phyloP scores from a whole-genome alignment of 441 rosid species.

The Erodium moschatum region DNA sequence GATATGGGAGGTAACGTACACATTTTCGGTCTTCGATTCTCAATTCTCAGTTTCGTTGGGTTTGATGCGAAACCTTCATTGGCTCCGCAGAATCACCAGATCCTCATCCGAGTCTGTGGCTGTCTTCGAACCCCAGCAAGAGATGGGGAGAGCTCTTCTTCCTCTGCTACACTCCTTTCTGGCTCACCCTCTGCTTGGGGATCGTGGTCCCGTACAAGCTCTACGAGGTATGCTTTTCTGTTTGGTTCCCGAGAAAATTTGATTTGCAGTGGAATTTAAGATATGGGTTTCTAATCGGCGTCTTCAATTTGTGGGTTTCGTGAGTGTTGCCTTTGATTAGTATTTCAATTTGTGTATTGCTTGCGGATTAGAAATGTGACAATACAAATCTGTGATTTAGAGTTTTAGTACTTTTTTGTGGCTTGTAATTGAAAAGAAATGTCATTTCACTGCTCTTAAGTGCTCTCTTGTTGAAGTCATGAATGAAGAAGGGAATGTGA shows the following conservation, averaged over 20 bases:
- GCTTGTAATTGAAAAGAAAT: too few species aligned
- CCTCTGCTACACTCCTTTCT: slow-evolving; percentile 82
- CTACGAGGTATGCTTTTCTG: slow-evolving; percentile 46
- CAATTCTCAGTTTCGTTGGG: not conserved
- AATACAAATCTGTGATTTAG: not conserved
- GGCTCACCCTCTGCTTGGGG: slow-evolving; percentile 89
- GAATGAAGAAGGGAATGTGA: too few species aligned
- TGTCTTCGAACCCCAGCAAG: slow-evolving; percentile 70
- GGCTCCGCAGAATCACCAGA: not conserved
- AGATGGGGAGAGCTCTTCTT: slow-evolving; percentile 96
- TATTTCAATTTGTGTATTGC: not conserved
- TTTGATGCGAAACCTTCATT: not conserved
- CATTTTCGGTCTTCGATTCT: not conserved
- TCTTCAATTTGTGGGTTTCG: not conserved
- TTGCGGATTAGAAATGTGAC: too few species aligned
- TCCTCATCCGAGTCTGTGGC: slow-evolving; percentile 45
- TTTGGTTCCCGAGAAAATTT: not conserved
- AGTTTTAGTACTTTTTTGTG: not conserved
- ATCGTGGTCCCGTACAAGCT: slow-evolving; percentile 82
- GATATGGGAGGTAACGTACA: not conserved
- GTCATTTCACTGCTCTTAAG: too few species aligned
- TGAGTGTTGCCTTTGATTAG: not conserved
- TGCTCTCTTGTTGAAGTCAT: too few species aligned
- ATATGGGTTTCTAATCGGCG: not conserved
- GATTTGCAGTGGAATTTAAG: not conserved